These are phyloP conservation scores for Chaetomiaceae sp. DNA, from an alignment of 2,329 filamentous ascomycete species.

Conservation along the genomic window DNA sequence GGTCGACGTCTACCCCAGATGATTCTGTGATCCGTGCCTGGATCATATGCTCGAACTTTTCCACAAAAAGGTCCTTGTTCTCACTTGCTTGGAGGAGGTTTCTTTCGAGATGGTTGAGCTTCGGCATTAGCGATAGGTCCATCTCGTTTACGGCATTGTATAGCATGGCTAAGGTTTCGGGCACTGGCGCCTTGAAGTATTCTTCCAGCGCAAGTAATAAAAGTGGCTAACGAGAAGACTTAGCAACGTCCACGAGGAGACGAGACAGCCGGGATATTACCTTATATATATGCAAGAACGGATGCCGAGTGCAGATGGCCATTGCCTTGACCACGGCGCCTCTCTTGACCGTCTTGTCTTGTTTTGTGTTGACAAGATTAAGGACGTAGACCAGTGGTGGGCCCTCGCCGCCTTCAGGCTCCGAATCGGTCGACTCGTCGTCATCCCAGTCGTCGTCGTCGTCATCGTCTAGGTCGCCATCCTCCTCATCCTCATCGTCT, in stretches of 20 bases:
- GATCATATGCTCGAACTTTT: conserved; percentile 96
- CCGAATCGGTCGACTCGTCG: conserved; percentile 53
- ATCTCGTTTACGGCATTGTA: conserved; percentile 94
- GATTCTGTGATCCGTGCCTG: conserved; percentile 72
- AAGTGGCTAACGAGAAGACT: conserved; percentile 59
- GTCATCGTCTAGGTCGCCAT: conserved; percentile 41
- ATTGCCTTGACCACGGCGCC: conserved; percentile 96
- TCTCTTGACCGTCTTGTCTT: conserved; percentile 87
- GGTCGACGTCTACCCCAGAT: conserved; percentile 41
- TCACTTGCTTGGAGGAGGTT: conserved; percentile 85
- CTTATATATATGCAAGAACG: conserved; percentile 98
- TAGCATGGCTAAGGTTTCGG: conserved; percentile 80
- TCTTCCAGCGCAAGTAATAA: conserved; percentile 88
- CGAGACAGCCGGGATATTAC: conserved; percentile 36
- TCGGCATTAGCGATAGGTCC: conserved; percentile 92
- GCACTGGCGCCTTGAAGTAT: conserved; percentile 88
- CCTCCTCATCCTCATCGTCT: conserved; percentile 48
- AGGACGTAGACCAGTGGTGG: conserved; percentile 94
- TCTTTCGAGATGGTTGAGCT: conserved; percentile 75
- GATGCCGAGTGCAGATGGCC: conserved; percentile 97
- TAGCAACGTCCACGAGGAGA: conserved; percentile 15
- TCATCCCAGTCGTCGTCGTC: conserved; percentile 48
- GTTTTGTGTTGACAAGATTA: conserved; percentile 96
- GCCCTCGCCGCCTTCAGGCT: conserved; percentile 70
- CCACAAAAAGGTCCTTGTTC: conserved; percentile 92